phyloP scores from a whole-genome alignment of 2,329 filamentous ascomycete genomes.

The Sporothrix sp. region DNA sequence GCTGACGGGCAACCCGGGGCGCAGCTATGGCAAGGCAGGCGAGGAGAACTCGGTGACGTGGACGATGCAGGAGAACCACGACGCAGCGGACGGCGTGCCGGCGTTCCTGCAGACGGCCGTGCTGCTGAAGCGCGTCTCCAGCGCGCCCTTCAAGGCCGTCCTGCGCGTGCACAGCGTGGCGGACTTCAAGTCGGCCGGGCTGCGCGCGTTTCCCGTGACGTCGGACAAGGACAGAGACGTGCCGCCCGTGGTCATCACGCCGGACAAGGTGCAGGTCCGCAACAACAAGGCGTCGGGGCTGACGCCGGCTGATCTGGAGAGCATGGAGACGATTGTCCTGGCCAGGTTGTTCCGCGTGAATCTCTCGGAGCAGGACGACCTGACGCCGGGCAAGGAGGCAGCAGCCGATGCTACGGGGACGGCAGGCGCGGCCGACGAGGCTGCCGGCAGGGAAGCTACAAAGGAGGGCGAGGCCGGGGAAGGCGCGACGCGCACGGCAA shows the following conservation, averaged over 20 bases:
- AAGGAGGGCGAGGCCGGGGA: background rate
- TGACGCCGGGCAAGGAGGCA: background rate
- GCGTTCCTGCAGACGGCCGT: conserved; percentile 13
- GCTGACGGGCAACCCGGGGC: conserved; percentile 4
- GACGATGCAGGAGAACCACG: conserved; percentile 10
- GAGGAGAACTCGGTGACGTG: conserved; percentile 9
- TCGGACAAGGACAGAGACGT: conserved; percentile 8
- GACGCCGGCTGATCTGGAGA: background rate
- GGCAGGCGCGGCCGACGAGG: background rate
- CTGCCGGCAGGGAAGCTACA: too few species aligned
- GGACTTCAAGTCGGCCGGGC: background rate
- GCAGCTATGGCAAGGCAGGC: background rate
- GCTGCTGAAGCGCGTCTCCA: background rate
- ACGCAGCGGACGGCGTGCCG: conserved; percentile 8
- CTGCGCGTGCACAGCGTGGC: conserved; percentile 3
- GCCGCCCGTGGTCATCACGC: conserved; percentile 8
- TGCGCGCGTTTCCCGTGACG: background rate
- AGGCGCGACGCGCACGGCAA: background rate
- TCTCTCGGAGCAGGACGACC: conserved; percentile 6
- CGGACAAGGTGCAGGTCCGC: conserved; percentile 2
- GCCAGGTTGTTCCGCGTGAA: background rate
- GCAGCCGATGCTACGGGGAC: background rate
- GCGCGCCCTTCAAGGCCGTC: background rate
- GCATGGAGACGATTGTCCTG: conserved; percentile 2
- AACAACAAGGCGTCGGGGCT: conserved; percentile 6